Evolutionary conservation across 1,284 basidiomycete species (phyloP).

Genomic region (Cryptococcus floricola): DNA sequence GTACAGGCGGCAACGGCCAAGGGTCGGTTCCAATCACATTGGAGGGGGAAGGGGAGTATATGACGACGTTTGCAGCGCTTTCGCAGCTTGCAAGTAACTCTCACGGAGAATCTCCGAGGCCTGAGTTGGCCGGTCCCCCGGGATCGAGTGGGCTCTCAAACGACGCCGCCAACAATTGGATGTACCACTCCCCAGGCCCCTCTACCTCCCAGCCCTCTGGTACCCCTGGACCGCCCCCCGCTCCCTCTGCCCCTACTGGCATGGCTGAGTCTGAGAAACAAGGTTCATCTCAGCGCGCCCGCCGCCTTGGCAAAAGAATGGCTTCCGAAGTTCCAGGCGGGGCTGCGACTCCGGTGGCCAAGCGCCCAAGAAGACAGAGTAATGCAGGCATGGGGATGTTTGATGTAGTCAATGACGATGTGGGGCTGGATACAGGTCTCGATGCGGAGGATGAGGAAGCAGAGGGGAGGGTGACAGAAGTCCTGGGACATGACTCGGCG

Average conservation of each 20-base stretch:
- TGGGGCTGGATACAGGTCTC: not conserved
- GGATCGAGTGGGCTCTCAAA: no score
- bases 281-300: slow-evolving; percentile 34
- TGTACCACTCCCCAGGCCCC: not conserved
- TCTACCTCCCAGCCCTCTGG: not conserved
- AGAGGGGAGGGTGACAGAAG: not conserved
- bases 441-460: not conserved
- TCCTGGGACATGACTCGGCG: not conserved
- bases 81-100: slow-evolving; percentile 14
- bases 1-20: slow-evolving; percentile 1
- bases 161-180: not conserved
- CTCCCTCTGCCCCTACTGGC: not conserved
- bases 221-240: not conserved
- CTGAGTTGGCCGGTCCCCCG: not conserved
- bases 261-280: slow-evolving; percentile 2
- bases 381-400: not conserved
- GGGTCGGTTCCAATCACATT: not conserved
- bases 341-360: slow-evolving; percentile 39
- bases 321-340: slow-evolving; percentile 37
- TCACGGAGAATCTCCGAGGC: not conserved
- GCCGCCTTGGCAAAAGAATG: slow-evolving; percentile 35
- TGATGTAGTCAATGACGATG: not conserved
- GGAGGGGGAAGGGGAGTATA: slow-evolving; percentile 13
- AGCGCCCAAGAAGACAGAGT: slow-evolving; percentile 13
- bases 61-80: slow-evolving; percentile 17